Conservation (phyloP, 148 eudicot genomes). For the Beta vulgaris region DNA sequence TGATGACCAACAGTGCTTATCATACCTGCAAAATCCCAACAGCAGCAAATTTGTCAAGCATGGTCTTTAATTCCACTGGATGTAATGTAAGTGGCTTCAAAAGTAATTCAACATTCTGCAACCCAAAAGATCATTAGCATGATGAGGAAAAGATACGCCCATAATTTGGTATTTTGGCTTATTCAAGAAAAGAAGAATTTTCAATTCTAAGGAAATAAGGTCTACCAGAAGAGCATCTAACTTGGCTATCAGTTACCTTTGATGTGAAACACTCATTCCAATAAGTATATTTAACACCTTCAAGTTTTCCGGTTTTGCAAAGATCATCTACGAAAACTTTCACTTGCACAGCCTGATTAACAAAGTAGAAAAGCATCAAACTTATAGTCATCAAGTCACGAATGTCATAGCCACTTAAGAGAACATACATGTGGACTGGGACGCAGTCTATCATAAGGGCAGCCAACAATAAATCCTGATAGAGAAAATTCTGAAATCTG, state of each 20-base stretch:
- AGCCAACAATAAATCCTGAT: constrained; percentile 66
- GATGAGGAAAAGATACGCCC: not conserved
- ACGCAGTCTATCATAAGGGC: constrained; percentile 49
- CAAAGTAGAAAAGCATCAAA: constrained; percentile 14
- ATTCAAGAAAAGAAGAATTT: not conserved
- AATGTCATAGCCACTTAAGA: not conserved
- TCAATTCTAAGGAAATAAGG: not conserved
- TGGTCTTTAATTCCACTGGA: constrained; percentile 64
- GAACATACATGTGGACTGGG: constrained; percentile 47
- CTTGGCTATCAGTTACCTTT: constrained; percentile 45
- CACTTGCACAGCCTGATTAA: constrained; percentile 63
- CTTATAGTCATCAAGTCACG: not conserved
- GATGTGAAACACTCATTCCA: constrained; percentile 89
- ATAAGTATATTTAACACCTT: constrained; percentile 67
- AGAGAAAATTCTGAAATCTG: constrained; percentile 66
- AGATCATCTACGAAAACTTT: constrained; percentile 71
- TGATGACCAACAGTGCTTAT: not conserved
- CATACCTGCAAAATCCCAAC: constrained; percentile 90
- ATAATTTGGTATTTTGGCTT: not conserved
- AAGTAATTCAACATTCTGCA: constrained; percentile 66
- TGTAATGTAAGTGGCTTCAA: constrained; percentile 61
- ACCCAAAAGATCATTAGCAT: not conserved
- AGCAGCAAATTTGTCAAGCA: constrained; percentile 89
- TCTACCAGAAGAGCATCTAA: not conserved
- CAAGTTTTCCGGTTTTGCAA: constrained; percentile 62